Base-by-base conservation (phyloP, 345 rosid species). In the Moricandia arvensis region DNA sequence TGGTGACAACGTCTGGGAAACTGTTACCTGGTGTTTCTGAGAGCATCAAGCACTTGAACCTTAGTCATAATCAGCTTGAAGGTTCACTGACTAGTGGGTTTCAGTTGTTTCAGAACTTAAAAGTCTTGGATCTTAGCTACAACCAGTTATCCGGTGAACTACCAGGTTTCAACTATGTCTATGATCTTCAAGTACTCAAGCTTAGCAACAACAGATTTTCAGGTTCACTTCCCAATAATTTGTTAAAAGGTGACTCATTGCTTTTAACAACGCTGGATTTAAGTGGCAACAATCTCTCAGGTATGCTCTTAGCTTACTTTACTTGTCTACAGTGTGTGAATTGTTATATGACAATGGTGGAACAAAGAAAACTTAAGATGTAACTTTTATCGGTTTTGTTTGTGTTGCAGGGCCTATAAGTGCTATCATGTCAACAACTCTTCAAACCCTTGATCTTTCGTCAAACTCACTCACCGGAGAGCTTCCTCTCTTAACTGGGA, bases 251-350 rank as follows among this genome's bases (percentile, higher is more conserved):
- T 61, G 99, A 95, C 86, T 87, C 99, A 13, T 75, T 85, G 66
- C 86, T 87, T 71, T 79, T 95, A 69, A 88, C 86, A 17, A 92
- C 89, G 63, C 76, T 95, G 47, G 99, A 91, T 82, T 85, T 95
- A 83, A 95, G 99, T 75, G 87, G 84, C 79, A 95, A 95, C 83
- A 95, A 89, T 84, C 97, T 95, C 79, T 85, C 97, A 87, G 97
- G 99, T 90, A 81, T 17, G 41, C 54, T 49, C 64, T 34, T n/a
- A n/a, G n/a, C n/a, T 10, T 5, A 5, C 69, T 18, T 83, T 16
- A 21, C 9, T 2, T 6, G n/a, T 33, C 9, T 33, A 33, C n/a
- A 33, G 8, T 6, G 2, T 33, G 37, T 33, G 37, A 33, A 29
- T 68, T 18, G n/a, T 64, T 54, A 53, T 16, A 8, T 72, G 60